Evolutionary conservation across 176 grass and related monocot genomes (phyloP).

Genomic region (Bolboschoenus planiculmis): DNA sequence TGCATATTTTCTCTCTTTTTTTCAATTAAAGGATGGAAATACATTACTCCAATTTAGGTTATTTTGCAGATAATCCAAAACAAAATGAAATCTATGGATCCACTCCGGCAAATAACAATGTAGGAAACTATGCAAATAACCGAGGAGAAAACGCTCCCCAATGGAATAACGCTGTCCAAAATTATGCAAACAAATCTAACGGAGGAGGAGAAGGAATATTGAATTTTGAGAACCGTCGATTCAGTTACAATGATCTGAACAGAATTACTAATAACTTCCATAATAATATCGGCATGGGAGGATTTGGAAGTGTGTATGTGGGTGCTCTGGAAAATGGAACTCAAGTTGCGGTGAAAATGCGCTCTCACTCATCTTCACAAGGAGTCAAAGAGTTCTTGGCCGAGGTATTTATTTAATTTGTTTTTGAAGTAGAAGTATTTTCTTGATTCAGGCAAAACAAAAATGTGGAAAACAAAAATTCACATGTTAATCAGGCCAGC

Average conservation of each 20-base stretch:
- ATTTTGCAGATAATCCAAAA: no score
- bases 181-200: background rate
- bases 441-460: no score
- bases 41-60: no score
- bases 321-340: slow-evolving; percentile 20
- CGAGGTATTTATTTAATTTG: slow-evolving; percentile 19
- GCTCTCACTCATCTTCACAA: slow-evolving; percentile 22
- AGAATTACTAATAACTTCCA: slow-evolving; percentile 26
- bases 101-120: no score
- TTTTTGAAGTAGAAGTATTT: no score
- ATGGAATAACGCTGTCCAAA: background rate
- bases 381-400: slow-evolving; percentile 29
- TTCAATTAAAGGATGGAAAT: no score
- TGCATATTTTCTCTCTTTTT: no score
- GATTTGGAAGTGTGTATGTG: slow-evolving; percentile 32
- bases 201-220: background rate
- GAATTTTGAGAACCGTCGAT: slow-evolving; percentile 18
- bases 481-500: no score
- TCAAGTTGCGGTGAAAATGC: slow-evolving; percentile 28
- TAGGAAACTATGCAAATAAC: no score
- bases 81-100: no score
- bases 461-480: no score
- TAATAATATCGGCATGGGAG: slow-evolving; percentile 22
- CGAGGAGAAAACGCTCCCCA: no score
- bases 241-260: slow-evolving; percentile 24